Conservation (phyloP, 768 basidiomycete genomes). For the Exsudoporus frostii region DNA sequence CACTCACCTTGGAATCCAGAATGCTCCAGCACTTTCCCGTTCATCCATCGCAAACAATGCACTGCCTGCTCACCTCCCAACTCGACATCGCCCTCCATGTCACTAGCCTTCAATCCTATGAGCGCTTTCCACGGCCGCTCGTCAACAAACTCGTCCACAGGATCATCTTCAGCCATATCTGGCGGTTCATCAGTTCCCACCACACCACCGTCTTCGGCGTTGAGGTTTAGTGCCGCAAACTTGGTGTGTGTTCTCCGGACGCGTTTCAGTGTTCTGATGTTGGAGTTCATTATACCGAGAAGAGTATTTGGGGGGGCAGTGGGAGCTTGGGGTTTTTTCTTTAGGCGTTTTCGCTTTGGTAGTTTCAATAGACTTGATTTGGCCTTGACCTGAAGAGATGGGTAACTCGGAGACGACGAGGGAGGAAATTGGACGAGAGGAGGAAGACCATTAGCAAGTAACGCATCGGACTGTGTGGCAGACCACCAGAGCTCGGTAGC, state of each 20-base stretch:
- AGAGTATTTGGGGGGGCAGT: constrained; percentile 43
- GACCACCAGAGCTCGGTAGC: constrained; percentile 71
- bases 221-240: constrained; percentile 53
- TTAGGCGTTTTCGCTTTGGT: constrained; percentile 24
- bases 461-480: constrained; percentile 56
- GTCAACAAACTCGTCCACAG: constrained; percentile 41
- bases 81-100: constrained; percentile 38
- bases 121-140: constrained; percentile 56
- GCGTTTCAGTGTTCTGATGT: constrained; percentile 71
- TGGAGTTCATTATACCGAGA: constrained; percentile 69
- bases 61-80: constrained; percentile 58
- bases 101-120: constrained; percentile 16
- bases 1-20: constrained; percentile 84
- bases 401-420: constrained; percentile 11
- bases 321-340: constrained; percentile 15
- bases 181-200: constrained; percentile 32
- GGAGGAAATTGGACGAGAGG: constrained; percentile 38
- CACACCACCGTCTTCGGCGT: constrained; percentile 34
- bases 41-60: constrained; percentile 70
- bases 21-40: constrained; percentile 80
- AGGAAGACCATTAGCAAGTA: constrained; percentile 66
- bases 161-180: constrained; percentile 32
- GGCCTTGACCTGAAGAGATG: constrained; percentile 9
- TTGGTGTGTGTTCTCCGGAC: constrained; percentile 71
- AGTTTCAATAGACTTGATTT: constrained; percentile 7